These are phyloP conservation scores for Rosa hybrid DNA, from an alignment of 331 rosid genomes.

Conservation along the genomic window DNA sequence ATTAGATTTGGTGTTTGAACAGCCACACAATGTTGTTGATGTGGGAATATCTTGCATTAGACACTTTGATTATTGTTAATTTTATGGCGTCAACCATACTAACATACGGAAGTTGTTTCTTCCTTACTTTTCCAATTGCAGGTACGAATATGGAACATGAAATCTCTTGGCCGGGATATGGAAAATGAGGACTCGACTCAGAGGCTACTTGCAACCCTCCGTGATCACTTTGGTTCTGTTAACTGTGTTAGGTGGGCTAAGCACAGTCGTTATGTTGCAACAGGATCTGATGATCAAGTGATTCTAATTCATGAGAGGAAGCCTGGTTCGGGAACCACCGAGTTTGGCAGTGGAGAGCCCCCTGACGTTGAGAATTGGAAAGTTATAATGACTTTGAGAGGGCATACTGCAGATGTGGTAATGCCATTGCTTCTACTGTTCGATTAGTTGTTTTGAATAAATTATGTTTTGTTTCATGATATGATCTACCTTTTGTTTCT, in stretches of 20 bases:
- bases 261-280: conserved; percentile 86
- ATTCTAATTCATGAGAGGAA: conserved; percentile 93
- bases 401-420: conserved; percentile 99
- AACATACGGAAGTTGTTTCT: not conserved
- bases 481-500: not conserved
- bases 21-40: not conserved
- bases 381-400: conserved; percentile 91
- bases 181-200: conserved; percentile 59
- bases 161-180: conserved; percentile 66
- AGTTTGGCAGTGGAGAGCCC: conserved; percentile 98
- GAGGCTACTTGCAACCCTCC: conserved; percentile 95
- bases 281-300: conserved; percentile 97
- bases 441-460: not conserved
- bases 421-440: conserved; percentile 49
- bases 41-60: not conserved
- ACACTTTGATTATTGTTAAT: not conserved
- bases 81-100: not conserved
- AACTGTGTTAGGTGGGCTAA: conserved; percentile 99
- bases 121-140: conserved; percentile 35
- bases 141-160: conserved; percentile 99
- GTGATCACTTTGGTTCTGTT: conserved; percentile 98
- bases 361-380: conserved; percentile 99
- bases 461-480: not conserved
- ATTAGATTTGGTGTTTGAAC: not conserved
- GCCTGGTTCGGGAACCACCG: conserved; percentile 99